Percentiles rank a stretch among this genome's conserved stretches.
Evolutionary conservation across 1,139 yeast species (phyloP).

Genomic region (Geotrichum australiense): DNA sequence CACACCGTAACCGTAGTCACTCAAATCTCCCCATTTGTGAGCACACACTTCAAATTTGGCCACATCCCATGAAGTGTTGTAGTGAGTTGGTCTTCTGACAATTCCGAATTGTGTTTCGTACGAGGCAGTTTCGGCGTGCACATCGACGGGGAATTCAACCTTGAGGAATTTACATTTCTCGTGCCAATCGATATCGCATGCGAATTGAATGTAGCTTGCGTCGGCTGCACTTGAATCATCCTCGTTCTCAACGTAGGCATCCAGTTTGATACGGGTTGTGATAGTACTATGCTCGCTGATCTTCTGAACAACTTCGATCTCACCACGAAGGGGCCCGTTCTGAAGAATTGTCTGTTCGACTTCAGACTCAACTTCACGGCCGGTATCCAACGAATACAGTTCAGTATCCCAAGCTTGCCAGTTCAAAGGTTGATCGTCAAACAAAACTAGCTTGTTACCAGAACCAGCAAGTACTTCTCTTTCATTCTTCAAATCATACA

Average conservation of each 20-base stretch:
- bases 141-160: conserved; percentile 88
- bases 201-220: conserved; percentile 44
- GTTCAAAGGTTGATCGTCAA: conserved; percentile 82
- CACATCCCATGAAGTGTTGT: conserved; percentile 89
- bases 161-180: conserved; percentile 83
- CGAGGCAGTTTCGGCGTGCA: conserved; percentile 65
- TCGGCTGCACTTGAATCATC: conserved; percentile 28
- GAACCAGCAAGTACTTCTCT: conserved; percentile 63
- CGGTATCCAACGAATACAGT: conserved; percentile 68
- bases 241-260: conserved; percentile 41
- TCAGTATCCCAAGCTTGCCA: conserved; percentile 99
- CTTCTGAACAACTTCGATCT: conserved; percentile 50
- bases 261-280: conserved; percentile 63
- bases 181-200: conserved; percentile 75
- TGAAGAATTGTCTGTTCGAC: conserved; percentile 39
- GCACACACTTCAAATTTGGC: conserved; percentile 96
- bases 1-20: conserved; percentile 85
- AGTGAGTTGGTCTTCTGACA: conserved; percentile 88
- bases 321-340: conserved; percentile 52
- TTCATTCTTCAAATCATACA: conserved; percentile 51
- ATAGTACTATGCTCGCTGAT: conserved; percentile 54
- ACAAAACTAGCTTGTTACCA: conserved; percentile 72
- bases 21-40: conserved; percentile 88
- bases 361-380: conserved; percentile 44
- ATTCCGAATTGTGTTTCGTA: conserved; percentile 93